Evolutionary conservation across 495 filamentous ascomycete genomes (phyloP), one percentile per base, ranked within the genome.

Genomic region (Aspergillus ostianus): DNA sequence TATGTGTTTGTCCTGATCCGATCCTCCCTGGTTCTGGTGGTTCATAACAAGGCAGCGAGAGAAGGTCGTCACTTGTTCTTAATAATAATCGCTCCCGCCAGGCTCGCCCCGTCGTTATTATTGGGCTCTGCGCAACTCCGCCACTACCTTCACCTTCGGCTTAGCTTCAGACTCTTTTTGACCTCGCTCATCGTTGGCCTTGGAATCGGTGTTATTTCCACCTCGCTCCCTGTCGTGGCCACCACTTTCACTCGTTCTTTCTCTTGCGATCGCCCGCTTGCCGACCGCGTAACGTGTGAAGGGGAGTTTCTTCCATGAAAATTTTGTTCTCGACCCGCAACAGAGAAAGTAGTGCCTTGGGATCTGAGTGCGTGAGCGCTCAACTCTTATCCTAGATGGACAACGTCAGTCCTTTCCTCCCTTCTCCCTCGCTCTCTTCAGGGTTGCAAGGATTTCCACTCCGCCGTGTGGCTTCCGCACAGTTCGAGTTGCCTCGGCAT

Each of bases 341-440:
- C 15, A 41, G 13, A 41, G 23, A 66, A 51, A 60, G 68, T 45
- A 66, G 66, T 59, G 3, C 56, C 62, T 69, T 70, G 64, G 59
- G 63, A 52, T 65, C 61, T 57, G 51, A 67, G 65, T 71, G 71
- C 62, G 66, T 63, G 71, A 61, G 67, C 64, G 69, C 66, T 69
- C 63, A 58, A 26, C 54, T 69, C 57, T 64, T 61, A 58, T 67
- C 68, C 73, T 75, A 69, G 64, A 80, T 80, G 77, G 77, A 77
- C 70, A 79, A 77, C 70, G 77, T 80, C 62, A 75, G 77, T 70
- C 19, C 50, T 18, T 26, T 26, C 7, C 21, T 18, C 15, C 26
- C 15, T n/a, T n/a, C 20, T 2, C 26, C 50, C 9, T 15, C 17
- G 12, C 27, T 7, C 50, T 17, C 21, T 27, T 51, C 66, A 32